These are phyloP conservation scores for Globisporangium okanoganense DNA, from an alignment of 352 stramenopile genomes.

Conservation along the genomic window DNA sequence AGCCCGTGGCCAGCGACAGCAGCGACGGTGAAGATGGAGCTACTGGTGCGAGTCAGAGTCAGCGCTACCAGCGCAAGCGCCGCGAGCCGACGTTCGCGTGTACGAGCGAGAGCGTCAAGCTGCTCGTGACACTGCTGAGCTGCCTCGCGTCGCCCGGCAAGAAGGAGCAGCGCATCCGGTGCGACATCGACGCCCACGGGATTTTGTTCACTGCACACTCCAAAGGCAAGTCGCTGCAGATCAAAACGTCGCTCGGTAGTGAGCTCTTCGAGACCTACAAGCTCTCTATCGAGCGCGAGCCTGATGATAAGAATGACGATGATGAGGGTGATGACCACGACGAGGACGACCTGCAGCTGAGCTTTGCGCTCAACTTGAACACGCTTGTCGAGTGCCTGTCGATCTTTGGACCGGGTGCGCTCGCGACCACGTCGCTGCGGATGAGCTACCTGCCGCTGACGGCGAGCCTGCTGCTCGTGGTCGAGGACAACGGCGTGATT, in stretches of 20 bases:
- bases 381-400: conserved; percentile 77
- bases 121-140: conserved; percentile 68
- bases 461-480: conserved; percentile 56
- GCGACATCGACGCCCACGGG: conserved; percentile 59
- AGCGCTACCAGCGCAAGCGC: neutral
- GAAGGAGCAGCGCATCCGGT: conserved; percentile 77
- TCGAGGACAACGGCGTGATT: conserved; percentile 83
- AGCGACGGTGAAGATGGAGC: neutral
- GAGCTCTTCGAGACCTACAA: conserved; percentile 76
- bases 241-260: conserved; percentile 76
- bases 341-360: conserved; percentile 40
- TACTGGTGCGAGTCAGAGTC: neutral
- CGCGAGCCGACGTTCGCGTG: conserved; percentile 41
- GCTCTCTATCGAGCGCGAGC: conserved; percentile 20
- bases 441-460: conserved; percentile 67
- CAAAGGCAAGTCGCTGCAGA: conserved; percentile 84
- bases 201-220: conserved; percentile 77
- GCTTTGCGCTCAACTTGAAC: conserved; percentile 71
- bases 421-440: conserved; percentile 69
- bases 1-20: neutral
- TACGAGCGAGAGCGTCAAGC: conserved; percentile 64
- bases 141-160: conserved; percentile 55
- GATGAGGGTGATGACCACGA: conserved; percentile 7
- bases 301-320: conserved; percentile 11
- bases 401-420: conserved; percentile 64